A percentile compares a stretch with the other conserved stretches of the same genome.
phyloP scores from a whole-genome alignment of 148 eudicot species.

The Persicaria tinctoria region DNA sequence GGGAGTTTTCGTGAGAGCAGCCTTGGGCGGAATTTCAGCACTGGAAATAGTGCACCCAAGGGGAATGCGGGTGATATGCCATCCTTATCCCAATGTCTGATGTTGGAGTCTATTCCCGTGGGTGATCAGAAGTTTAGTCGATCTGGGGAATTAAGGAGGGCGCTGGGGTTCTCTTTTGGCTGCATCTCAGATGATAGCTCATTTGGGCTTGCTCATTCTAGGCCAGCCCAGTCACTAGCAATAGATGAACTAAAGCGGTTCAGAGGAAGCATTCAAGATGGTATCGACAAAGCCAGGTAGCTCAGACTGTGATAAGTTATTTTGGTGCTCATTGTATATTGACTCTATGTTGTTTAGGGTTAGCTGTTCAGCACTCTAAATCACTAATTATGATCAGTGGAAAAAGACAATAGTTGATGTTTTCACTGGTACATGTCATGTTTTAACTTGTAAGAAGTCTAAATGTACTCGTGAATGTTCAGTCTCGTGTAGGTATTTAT shows the following conservation, averaged over 20 bases:
- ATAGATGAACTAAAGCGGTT: constrained; percentile 66
- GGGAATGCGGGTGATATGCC: constrained; percentile 39
- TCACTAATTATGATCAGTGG: neutral
- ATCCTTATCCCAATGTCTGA: constrained; percentile 45
- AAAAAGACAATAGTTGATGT: neutral
- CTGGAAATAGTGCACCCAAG: constrained; percentile 42
- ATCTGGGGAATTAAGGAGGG: constrained; percentile 58
- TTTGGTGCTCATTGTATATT: too few relatives aligned
- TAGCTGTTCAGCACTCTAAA: neutral
- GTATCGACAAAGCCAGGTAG: constrained; percentile 65
- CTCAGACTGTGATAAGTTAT: neutral
- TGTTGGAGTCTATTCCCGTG: constrained; percentile 56
- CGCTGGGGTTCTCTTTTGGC: constrained; percentile 39
- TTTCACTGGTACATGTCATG: neutral
- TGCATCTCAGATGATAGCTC: constrained; percentile 61
- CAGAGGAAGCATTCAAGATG: constrained; percentile 48
- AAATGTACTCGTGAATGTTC: neutral
- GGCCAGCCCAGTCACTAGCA: constrained; percentile 37
- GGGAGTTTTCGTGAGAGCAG: constrained; percentile 74
- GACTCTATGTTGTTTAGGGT: neutral
- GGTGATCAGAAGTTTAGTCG: constrained; percentile 46
- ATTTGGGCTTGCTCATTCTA: constrained; percentile 52
- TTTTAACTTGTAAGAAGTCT: neutral
- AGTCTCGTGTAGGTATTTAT: neutral
- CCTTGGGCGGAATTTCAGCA: constrained; percentile 45